These are phyloP conservation scores for Trametes coccinea DNA, from an alignment of 768 basidiomycete species.

Conservation along the genomic window DNA sequence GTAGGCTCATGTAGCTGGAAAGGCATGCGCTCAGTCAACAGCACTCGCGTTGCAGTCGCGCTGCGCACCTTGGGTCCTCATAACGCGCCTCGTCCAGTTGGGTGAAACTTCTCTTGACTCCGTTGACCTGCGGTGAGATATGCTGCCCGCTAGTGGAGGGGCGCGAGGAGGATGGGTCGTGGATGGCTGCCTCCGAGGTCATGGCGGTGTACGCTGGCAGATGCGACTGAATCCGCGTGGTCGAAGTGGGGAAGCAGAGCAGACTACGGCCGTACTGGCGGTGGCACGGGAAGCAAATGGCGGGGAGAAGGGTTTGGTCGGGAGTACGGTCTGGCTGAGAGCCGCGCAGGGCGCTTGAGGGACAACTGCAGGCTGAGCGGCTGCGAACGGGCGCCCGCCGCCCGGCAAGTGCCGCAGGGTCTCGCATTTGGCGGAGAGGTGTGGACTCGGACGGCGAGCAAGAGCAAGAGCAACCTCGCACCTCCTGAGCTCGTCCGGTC, in stretches of 20 bases:
- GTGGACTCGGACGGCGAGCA: constrained; percentile 1
- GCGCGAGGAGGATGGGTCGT: constrained; percentile 23
- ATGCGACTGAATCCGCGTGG: background rate
- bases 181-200: constrained; percentile 12
- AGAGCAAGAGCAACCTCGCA: constrained; percentile 8
- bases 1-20: constrained; percentile 30
- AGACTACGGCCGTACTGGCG: no score
- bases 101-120: constrained; percentile 17
- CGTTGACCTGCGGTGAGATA: constrained; percentile 12
- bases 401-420: constrained; percentile 12
- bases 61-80: constrained; percentile 28
- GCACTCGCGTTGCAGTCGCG: no score
- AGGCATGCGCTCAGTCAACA: no score
- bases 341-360: background rate
- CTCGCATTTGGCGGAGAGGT: constrained; percentile 1
- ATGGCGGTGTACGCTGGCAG: background rate
- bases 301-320: no score
- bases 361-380: background rate
- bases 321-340: background rate
- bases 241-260: background rate
- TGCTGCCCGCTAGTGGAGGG: constrained; percentile 26
- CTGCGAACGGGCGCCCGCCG: background rate
- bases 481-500: constrained; percentile 13
- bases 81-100: constrained; percentile 28
- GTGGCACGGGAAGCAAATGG: no score